phyloP scores from a whole-genome alignment of 1,284 basidiomycete genomes.

The Lentinula novae-zelandiae region DNA sequence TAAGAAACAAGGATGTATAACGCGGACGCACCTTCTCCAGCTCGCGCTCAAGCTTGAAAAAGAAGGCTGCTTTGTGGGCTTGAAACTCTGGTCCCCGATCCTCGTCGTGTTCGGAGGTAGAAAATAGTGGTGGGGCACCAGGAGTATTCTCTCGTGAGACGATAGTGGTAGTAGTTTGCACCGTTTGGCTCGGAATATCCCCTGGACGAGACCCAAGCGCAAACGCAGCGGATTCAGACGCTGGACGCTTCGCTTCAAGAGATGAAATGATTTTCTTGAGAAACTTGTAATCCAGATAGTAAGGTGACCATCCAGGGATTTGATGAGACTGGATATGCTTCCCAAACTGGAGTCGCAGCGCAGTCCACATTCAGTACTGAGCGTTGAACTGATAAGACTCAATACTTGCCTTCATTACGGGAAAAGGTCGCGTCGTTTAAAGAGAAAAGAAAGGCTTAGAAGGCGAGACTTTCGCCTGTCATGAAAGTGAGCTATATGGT shows the following conservation, averaged over 20 bases:
- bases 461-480: conserved; percentile 10
- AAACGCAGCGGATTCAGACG: conserved; percentile 84
- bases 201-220: conserved; percentile 79
- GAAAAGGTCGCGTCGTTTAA: background rate
- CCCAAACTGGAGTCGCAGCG: conserved; percentile 71
- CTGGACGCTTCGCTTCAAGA: conserved; percentile 87
- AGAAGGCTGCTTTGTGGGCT: conserved; percentile 96
- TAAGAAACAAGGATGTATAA: background rate
- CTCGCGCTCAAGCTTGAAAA: conserved; percentile 98
- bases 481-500: conserved; percentile 7
- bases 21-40: conserved; percentile 80
- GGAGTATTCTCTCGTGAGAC: conserved; percentile 28
- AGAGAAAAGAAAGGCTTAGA: background rate
- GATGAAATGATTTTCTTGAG: conserved; percentile 99
- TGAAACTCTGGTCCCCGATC: conserved; percentile 77
- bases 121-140: conserved; percentile 53
- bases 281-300: conserved; percentile 99
- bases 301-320: conserved; percentile 94
- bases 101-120: conserved; percentile 58
- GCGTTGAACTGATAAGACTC: conserved; percentile 2
- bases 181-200: conserved; percentile 41
- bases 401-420: conserved; percentile 37
- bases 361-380: conserved; percentile 1
- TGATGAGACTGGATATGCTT: conserved; percentile 97
- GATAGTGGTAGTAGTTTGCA: conserved; percentile 26